Base-by-base conservation (phyloP, 2,329 filamentous ascomycete genomes). In the Kalaharituber pfeilii region DNA sequence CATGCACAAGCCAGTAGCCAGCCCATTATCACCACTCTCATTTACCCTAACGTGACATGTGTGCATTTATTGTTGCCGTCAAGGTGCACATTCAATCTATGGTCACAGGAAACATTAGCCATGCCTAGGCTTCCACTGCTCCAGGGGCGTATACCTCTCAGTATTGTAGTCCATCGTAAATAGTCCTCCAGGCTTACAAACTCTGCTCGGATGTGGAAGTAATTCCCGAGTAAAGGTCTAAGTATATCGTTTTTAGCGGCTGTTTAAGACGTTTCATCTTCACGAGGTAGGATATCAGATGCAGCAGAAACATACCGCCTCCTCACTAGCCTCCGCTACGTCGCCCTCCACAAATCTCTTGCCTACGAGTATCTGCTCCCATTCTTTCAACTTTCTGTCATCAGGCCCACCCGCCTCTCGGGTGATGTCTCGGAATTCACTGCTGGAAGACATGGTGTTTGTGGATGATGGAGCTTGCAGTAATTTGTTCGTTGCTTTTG, bases 41-140 rank as follows among this genome's bases (percentile, higher is more conserved):
- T 33, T 27, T 58, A 64, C 18, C 61, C 61, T 49, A 56, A 57
- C 9, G 51, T 56, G 47, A 63, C 54, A 42, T 60, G 61, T 3
- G 56, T 63, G 50, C 58, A 59, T 29, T 26, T 52, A 27, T 59
- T 61, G n/a, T 60, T 52, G 6, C 56, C 55, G 24, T 60, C 57
- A 24, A 64, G 54, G 53, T 64, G 56, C 33, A 64, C 57, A 56
- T 64, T 64, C 50, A 64, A 52, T 44, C 62, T 63, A 53, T 33
- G 42, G 22, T 6, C 47, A 25, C 25, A 9, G 15, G 30, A n/a
- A 22, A 45, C 33, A 25, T 52, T 51, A 45, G 22, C 28, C 5
- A 2, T 22, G 5, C 13, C 42, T 22, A 13, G n/a, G 13, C 5
- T 24, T 4, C 15, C 42, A 3, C 15, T 13, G 25, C 24, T 27